phyloP scores from a whole-genome alignment of 2,329 filamentous ascomycete species.

The Scedosporium boydii region DNA sequence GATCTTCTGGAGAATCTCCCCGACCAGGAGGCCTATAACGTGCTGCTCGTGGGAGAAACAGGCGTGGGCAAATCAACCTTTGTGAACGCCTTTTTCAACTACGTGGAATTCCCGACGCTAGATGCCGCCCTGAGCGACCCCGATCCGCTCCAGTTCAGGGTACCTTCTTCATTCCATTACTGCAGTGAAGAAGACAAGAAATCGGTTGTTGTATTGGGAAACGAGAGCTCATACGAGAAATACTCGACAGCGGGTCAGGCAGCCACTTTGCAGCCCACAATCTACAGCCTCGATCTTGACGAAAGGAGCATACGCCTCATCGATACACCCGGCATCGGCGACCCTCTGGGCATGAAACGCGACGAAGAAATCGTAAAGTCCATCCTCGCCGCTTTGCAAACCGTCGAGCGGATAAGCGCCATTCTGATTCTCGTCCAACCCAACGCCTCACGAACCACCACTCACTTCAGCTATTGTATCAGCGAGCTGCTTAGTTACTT shows the following conservation, averaged over 20 bases:
- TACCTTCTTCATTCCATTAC: neutral
- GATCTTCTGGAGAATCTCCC: neutral
- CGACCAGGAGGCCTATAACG: constrained; percentile 23
- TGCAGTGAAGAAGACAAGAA: neutral
- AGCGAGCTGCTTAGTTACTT: neutral
- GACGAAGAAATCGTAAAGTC: neutral
- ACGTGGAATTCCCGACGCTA: constrained; percentile 23
- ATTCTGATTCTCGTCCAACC: neutral
- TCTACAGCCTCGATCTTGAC: neutral
- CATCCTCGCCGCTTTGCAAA: neutral
- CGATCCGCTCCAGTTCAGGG: neutral
- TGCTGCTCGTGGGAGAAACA: constrained; percentile 36
- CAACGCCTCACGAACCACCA: neutral
- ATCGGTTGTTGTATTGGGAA: neutral
- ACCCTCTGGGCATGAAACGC: neutral
- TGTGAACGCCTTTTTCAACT: constrained; percentile 39
- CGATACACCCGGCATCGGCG: neutral
- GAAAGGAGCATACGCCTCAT: neutral
- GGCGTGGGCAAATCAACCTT: constrained; percentile 39
- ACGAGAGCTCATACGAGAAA: neutral
- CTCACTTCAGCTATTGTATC: neutral
- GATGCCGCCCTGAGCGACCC: neutral
- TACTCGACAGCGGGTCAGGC: constrained; percentile 24
- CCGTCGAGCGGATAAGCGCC: neutral
- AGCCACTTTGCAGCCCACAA: neutral